These are phyloP conservation scores for Centaurea solstitialis DNA, from an alignment of 129 eudicot genomes.

Conservation along the genomic window DNA sequence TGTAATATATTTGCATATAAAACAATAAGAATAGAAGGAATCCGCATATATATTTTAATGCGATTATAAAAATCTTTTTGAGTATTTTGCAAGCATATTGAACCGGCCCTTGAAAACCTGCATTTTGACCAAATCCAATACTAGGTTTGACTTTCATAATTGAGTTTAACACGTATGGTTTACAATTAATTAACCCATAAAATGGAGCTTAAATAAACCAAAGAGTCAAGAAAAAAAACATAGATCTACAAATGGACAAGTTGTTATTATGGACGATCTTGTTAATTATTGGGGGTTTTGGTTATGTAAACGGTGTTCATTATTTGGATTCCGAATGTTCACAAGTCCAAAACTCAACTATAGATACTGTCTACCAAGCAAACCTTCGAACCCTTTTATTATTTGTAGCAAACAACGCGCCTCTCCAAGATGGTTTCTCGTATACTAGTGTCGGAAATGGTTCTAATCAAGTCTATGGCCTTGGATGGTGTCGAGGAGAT, in stretches of 20 bases:
- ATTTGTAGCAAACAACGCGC: background rate
- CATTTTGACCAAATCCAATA: conserved; percentile 22
- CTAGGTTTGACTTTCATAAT: conserved; percentile 7
- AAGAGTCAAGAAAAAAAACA: background rate
- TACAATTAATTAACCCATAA: background rate
- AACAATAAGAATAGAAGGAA: background rate
- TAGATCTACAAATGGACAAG: conserved; percentile 15
- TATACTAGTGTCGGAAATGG: conserved; percentile 21
- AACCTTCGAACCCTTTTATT: conserved; percentile 17
- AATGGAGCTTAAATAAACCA: background rate
- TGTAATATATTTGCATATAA: too few species aligned
- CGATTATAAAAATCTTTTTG: background rate
- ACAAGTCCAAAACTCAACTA: conserved; percentile 10
- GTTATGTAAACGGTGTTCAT: conserved; percentile 3
- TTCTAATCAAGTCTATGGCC: conserved; percentile 21
- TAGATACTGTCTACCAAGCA: conserved; percentile 7
- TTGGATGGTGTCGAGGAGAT: conserved; percentile 33
- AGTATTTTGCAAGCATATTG: background rate
- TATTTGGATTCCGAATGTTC: conserved; percentile 6
- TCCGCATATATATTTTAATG: background rate
- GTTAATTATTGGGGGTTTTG: background rate
- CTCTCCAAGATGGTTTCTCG: conserved; percentile 27
- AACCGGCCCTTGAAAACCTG: conserved; percentile 1
- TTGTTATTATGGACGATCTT: conserved; percentile 1
- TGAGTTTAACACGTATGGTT: conserved; percentile 21